A percentile compares a stretch with the other conserved stretches of the same genome.
Conservation (phyloP, 2,329 filamentous ascomycete genomes). For the Talaromyces piceae region DNA sequence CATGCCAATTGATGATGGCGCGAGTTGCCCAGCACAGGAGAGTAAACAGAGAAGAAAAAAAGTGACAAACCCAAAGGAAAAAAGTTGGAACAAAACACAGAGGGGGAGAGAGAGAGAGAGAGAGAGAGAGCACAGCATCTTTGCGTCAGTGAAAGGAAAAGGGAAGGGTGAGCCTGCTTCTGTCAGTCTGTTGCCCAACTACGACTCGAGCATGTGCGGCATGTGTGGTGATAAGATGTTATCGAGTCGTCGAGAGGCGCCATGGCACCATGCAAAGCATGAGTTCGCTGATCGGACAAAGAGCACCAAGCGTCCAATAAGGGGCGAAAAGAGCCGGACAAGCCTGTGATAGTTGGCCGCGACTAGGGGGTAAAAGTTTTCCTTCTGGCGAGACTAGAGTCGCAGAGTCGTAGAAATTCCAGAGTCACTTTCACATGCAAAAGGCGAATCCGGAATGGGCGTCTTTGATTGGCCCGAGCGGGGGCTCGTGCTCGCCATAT, state of each 20-base stretch:
- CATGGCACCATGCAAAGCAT: neutral
- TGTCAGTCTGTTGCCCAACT: too few relatives aligned
- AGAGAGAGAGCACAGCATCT: too few relatives aligned
- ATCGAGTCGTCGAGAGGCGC: neutral
- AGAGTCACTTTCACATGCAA: slow-evolving; percentile 9
- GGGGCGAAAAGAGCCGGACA: neutral
- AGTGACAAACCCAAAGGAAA: too few relatives aligned
- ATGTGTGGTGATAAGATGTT: too few relatives aligned
- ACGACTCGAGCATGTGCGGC: too few relatives aligned
- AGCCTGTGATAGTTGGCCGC: neutral
- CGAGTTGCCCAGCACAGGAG: neutral
- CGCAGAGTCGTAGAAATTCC: neutral
- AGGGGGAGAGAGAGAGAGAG: too few relatives aligned
- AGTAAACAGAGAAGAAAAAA: neutral
- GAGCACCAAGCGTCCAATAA: neutral
- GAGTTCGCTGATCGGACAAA: too few relatives aligned
- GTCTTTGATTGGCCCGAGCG: slow-evolving; percentile 7
- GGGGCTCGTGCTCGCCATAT: slow-evolving; percentile 4
- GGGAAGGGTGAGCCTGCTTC: too few relatives aligned
- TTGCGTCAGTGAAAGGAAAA: too few relatives aligned
- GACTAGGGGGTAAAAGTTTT: neutral
- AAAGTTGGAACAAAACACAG: too few relatives aligned
- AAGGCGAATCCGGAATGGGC: slow-evolving; percentile 5
- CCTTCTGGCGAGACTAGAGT: neutral
- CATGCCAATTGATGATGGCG: slow-evolving; percentile 8